phyloP scores from a whole-genome alignment of 2,329 filamentous ascomycete genomes.

The Cladobotryum mycophilum region DNA sequence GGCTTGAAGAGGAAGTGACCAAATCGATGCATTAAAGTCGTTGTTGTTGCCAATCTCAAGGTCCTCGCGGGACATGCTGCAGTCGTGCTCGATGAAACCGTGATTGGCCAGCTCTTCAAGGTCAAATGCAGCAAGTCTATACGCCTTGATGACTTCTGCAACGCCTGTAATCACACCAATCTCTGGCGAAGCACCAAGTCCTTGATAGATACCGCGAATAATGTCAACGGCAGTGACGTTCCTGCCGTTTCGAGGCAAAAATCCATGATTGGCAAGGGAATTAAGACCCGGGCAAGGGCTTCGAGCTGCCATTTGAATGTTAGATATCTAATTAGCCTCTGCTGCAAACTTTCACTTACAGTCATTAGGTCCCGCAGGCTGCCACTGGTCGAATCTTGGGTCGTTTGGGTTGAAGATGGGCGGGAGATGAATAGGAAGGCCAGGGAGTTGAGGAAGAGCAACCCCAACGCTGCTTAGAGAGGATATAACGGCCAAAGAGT shows the following conservation, averaged over 20 bases:
- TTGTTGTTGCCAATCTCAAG: neutral
- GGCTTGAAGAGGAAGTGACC: neutral
- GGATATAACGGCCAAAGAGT: too few relatives aligned
- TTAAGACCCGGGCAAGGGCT: conserved; percentile 5
- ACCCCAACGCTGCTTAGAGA: too few relatives aligned
- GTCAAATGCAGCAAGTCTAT: conserved; percentile 1
- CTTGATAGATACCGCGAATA: neutral
- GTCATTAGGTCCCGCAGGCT: too few relatives aligned
- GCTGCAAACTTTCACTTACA: too few relatives aligned
- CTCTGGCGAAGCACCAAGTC: too few relatives aligned
- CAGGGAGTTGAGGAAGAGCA: too few relatives aligned
- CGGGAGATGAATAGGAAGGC: too few relatives aligned
- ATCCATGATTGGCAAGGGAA: conserved; percentile 6
- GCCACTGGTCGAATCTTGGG: too few relatives aligned
- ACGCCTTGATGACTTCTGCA: neutral
- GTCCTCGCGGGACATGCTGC: conserved; percentile 1
- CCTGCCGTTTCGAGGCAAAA: conserved; percentile 5
- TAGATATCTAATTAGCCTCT: neutral
- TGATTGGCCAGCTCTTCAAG: conserved; percentile 3
- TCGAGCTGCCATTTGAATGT: neutral
- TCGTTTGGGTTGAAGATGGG: too few relatives aligned
- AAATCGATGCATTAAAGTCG: conserved; percentile 4
- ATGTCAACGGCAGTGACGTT: conserved; percentile 3
- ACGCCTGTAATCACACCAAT: neutral
- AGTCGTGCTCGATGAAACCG: conserved; percentile 4